These are phyloP conservation scores for Fusarium temperatum DNA, from an alignment of 2,329 filamentous ascomycete species.

Conservation along the genomic window DNA sequence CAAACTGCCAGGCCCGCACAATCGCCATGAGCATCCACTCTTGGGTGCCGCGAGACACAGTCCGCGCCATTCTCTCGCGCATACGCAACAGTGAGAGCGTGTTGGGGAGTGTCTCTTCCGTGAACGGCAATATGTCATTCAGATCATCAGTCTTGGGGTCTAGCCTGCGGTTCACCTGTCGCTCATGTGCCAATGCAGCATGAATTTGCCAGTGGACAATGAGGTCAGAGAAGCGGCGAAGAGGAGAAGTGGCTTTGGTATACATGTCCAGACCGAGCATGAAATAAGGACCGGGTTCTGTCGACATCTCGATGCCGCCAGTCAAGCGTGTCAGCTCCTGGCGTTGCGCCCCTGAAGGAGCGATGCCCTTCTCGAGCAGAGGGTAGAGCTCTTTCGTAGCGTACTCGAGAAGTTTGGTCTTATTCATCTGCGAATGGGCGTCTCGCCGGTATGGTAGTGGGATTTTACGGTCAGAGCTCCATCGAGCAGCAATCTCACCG, in stretches of 20 bases:
- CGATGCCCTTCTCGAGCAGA: conserved; percentile 43
- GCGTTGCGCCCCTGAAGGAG: conserved; percentile 46
- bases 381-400: conserved; percentile 49
- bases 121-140: conserved; percentile 58
- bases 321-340: conserved; percentile 45
- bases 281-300: conserved; percentile 64
- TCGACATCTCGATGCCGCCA: conserved; percentile 62
- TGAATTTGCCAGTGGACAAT: conserved; percentile 74
- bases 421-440: conserved; percentile 51
- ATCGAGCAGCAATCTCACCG: conserved; percentile 68
- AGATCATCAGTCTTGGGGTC: conserved; percentile 42
- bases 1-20: conserved; percentile 67
- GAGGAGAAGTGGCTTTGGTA: conserved; percentile 70
- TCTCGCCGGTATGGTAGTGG: conserved; percentile 68
- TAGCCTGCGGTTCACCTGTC: conserved; percentile 43
- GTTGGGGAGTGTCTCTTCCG: conserved; percentile 50
- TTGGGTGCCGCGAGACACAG: conserved; percentile 54
- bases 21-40: conserved; percentile 70
- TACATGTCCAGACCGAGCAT: conserved; percentile 69
- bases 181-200: conserved; percentile 61
- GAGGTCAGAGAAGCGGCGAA: conserved; percentile 71
- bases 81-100: conserved; percentile 61
- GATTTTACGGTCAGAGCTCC: conserved; percentile 66
- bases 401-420: conserved; percentile 48
- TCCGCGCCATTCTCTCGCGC: conserved; percentile 61